Percentiles rank a stretch among this genome's conserved stretches.
phyloP scores from a whole-genome alignment of 192 early-diverging fungal species.

The Backusella parvicylindrica region DNA sequence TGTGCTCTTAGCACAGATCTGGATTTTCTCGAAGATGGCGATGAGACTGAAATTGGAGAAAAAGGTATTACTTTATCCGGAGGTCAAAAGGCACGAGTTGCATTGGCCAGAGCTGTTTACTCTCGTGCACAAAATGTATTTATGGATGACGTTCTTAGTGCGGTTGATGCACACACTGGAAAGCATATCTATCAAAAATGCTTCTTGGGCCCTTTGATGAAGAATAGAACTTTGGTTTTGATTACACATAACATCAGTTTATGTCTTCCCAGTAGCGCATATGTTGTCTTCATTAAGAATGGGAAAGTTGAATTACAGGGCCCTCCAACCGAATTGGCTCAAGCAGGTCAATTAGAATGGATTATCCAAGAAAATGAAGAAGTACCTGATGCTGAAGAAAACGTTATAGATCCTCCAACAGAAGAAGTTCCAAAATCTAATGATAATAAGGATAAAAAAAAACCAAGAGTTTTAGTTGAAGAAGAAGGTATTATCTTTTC shows the following conservation, averaged over 20 bases:
- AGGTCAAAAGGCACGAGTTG: slow-evolving; percentile 85
- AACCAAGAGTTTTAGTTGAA: slow-evolving; percentile 39
- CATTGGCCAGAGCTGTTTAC: slow-evolving; percentile 89
- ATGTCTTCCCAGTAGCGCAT: slow-evolving; percentile 52
- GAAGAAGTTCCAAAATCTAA: background rate
- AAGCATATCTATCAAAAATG: slow-evolving; percentile 75
- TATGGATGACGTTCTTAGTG: slow-evolving; percentile 87
- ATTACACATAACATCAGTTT: slow-evolving; percentile 78
- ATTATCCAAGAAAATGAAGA: slow-evolving; percentile 28
- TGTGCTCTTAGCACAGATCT: slow-evolving; percentile 84
- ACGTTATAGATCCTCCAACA: background rate
- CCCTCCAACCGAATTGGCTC: slow-evolving; percentile 6
- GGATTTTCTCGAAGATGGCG: slow-evolving; percentile 74
- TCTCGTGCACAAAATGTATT: slow-evolving; percentile 59
- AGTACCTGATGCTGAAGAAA: background rate
- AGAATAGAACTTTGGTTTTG: slow-evolving; percentile 77
- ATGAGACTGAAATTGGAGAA: slow-evolving; percentile 78
- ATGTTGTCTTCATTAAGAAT: slow-evolving; percentile 49
- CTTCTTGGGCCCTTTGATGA: slow-evolving; percentile 68
- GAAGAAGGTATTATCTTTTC: slow-evolving; percentile 29
- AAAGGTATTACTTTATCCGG: slow-evolving; percentile 85
- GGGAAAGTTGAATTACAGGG: slow-evolving; percentile 39
- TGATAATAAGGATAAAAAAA: background rate
- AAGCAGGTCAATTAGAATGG: slow-evolving; percentile 16
- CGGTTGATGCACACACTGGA: slow-evolving; percentile 85